phyloP scores from a whole-genome alignment of 441 rosid species.

The Arabidopsis hybrid region DNA sequence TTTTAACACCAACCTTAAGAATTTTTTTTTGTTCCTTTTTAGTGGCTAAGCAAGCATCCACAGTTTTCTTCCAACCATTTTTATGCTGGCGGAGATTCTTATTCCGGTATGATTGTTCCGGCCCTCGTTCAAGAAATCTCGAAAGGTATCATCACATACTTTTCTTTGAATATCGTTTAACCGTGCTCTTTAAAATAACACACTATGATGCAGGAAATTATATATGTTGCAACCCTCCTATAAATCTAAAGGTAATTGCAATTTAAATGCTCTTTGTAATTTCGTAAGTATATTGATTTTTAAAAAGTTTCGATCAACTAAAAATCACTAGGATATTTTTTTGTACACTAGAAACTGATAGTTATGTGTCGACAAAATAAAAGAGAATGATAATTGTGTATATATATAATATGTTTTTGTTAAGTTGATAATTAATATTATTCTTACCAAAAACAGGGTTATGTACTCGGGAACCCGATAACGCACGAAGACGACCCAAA shows the following conservation, averaged over 20 bases:
- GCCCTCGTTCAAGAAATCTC: slow-evolving; percentile 44
- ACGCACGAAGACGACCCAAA: neutral
- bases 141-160: slow-evolving; percentile 36
- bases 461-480: neutral
- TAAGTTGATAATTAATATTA: neutral
- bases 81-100: slow-evolving; percentile 49
- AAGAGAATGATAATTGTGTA: no score
- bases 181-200: neutral
- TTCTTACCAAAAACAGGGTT: neutral
- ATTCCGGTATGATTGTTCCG: slow-evolving; percentile 51
- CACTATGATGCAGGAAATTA: slow-evolving; percentile 34
- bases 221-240: slow-evolving; percentile 45
- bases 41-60: slow-evolving; percentile 53
- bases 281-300: neutral
- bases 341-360: no score
- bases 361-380: neutral
- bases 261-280: neutral
- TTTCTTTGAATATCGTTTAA: neutral
- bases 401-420: no score
- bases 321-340: no score
- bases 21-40: neutral
- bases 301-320: neutral
- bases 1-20: neutral
- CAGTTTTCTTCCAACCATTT: slow-evolving; percentile 41
- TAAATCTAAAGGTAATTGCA: slow-evolving; percentile 32